Evolutionary conservation across 257 asterid species (phyloP).

Genomic region (Leptodermis oblonga): DNA sequence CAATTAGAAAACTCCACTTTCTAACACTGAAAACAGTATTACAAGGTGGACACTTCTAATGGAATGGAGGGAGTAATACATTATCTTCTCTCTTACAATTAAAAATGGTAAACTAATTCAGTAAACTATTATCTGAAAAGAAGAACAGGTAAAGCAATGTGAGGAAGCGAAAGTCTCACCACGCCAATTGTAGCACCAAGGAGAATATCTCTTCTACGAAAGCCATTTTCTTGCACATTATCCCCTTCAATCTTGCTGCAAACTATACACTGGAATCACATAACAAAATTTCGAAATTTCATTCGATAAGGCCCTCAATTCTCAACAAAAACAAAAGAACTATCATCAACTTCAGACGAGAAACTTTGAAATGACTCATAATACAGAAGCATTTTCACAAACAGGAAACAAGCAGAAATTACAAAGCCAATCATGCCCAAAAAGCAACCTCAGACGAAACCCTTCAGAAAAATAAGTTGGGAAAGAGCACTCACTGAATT

Average conservation of each 20-base stretch:
- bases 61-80: no score
- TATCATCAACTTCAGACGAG: neutral
- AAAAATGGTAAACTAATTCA: neutral
- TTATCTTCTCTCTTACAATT: neutral
- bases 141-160: neutral
- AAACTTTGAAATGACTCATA: neutral
- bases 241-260: constrained; percentile 51
- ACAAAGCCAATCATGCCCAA: no score
- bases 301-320: neutral
- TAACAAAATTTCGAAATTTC: neutral
- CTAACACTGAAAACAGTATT: no score
- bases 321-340: neutral
- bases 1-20: no score
- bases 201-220: constrained; percentile 60
- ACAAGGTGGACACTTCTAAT: no score
- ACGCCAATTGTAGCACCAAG: constrained; percentile 60
- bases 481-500: constrained; percentile 43
- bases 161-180: constrained; percentile 42
- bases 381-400: neutral
- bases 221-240: constrained; percentile 27
- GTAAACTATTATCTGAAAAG: neutral
- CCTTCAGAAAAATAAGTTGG: neutral
- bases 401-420: neutral
- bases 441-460: neutral
- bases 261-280: constrained; percentile 33